A percentile compares a stretch with the other conserved stretches of the same genome.
Conservation (phyloP, 805 yeast genomes). For the Starmerella khaoyaiensis region DNA sequence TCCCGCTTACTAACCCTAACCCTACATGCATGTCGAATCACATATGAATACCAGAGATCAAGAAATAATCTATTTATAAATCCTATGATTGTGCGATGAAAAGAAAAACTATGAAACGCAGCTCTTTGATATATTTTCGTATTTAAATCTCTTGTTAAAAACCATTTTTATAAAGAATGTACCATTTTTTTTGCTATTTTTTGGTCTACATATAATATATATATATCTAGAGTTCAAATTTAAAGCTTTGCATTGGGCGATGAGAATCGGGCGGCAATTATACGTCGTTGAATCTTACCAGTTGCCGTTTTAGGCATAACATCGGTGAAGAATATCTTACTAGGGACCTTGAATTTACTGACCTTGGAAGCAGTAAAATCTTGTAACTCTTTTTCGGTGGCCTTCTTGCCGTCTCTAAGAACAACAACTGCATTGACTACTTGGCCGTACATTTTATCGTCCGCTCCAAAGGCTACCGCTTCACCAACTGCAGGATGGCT, state of each 20-base stretch:
- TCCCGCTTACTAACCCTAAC: no score
- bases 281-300: constrained; percentile 61
- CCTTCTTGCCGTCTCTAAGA: constrained; percentile 31
- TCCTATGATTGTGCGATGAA: no score
- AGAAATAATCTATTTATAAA: no score
- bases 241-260: constrained; percentile 10
- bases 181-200: not conserved
- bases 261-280: constrained; percentile 39
- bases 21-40: no score
- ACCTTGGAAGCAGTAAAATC: constrained; percentile 36
- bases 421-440: constrained; percentile 60
- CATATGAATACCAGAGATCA: no score
- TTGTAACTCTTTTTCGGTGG: constrained; percentile 34
- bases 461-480: constrained; percentile 58
- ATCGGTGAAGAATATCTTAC: constrained; percentile 43
- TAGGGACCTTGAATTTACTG: constrained; percentile 50
- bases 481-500: constrained; percentile 51
- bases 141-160: no score
- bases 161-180: no score
- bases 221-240: no score
- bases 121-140: no score
- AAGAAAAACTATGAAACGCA: no score
- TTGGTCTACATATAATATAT: not conserved
- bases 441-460: constrained; percentile 58
- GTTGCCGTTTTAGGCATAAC: constrained; percentile 64